A percentile compares a stretch with the other conserved stretches of the same genome.
These are phyloP conservation scores for Metschnikowia bowlesiae DNA, from an alignment of 805 yeast genomes.

Conservation along the genomic window DNA sequence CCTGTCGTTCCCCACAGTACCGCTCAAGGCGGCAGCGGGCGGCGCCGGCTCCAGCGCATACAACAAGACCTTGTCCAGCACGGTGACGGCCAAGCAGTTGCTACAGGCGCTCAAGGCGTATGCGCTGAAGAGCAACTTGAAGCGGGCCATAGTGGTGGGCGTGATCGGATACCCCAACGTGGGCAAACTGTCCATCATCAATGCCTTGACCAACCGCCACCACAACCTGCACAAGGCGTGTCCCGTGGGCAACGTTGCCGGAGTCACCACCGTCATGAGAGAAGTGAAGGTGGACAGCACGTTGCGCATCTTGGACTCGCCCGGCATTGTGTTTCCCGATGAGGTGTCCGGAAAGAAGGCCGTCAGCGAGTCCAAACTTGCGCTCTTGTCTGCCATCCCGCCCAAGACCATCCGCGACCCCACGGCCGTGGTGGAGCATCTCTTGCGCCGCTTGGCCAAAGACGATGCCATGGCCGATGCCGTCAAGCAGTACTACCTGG, in stretches of 20 bases:
- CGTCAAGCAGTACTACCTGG: constrained; percentile 64
- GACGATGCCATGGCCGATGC: constrained; percentile 72
- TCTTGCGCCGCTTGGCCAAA: constrained; percentile 72
- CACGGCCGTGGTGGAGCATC: constrained; percentile 68
- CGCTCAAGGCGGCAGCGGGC: constrained; percentile 75
- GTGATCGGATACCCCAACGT: constrained; percentile 97
- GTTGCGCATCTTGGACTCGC: constrained; percentile 86
- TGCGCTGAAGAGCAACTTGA: constrained; percentile 77
- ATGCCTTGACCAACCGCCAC: constrained; percentile 80
- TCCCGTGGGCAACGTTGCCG: constrained; percentile 97
- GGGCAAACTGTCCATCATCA: constrained; percentile 92
- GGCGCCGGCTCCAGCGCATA: constrained; percentile 65
- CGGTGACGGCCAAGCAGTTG: constrained; percentile 68
- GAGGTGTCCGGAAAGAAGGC: constrained; percentile 37
- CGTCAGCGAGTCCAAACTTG: constrained; percentile 70
- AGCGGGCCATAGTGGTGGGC: constrained; percentile 88
- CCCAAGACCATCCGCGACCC: constrained; percentile 85
- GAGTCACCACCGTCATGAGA: constrained; percentile 88
- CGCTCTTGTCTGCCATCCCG: constrained; percentile 83
- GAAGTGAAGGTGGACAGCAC: constrained; percentile 90
- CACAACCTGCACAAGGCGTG: constrained; percentile 65
- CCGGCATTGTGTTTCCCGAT: constrained; percentile 95
- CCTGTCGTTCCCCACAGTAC: constrained; percentile 85
- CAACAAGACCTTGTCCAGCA: constrained; percentile 67
- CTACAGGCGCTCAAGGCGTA: constrained; percentile 80